These are phyloP conservation scores for Basipetospora chlamydospora DNA, from an alignment of 2,329 filamentous ascomycete genomes.

Conservation along the genomic window DNA sequence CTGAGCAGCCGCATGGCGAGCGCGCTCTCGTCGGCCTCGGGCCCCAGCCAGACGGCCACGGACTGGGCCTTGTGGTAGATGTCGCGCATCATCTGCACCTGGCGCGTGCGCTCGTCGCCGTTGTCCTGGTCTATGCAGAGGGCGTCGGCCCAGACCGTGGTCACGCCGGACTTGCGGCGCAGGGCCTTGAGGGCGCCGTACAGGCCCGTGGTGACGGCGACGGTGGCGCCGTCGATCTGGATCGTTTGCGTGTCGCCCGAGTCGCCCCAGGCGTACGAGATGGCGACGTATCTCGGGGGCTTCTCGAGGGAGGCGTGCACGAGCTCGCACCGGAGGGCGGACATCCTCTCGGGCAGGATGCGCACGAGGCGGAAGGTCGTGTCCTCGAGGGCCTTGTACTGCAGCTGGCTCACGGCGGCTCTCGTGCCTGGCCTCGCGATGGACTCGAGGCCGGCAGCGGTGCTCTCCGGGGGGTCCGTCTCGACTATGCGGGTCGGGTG, in stretches of 20 bases:
- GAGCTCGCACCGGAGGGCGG: constrained; percentile 9
- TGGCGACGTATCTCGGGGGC: constrained; percentile 13
- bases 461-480: constrained; percentile 1
- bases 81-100: constrained; percentile 4
- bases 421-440: not conserved
- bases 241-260: constrained; percentile 10
- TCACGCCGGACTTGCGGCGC: constrained; percentile 5
- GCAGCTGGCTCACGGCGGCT: not conserved
- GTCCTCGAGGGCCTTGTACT: constrained; percentile 4
- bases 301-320: constrained; percentile 7
- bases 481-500: constrained; percentile 2
- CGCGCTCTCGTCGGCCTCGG: constrained; percentile 8
- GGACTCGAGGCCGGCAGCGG: constrained; percentile 1
- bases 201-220: constrained; percentile 10
- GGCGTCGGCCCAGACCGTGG: constrained; percentile 12
- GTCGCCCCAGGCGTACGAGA: constrained; percentile 21
- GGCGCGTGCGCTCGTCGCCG: constrained; percentile 4
- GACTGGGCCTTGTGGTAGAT: constrained; percentile 10
- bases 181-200: constrained; percentile 10
- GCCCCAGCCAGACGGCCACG: constrained; percentile 12
- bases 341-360: constrained; percentile 9
- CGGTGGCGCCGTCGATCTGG: constrained; percentile 7
- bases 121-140: constrained; percentile 6
- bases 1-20: constrained; percentile 9
- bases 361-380: constrained; percentile 8